A percentile compares a stretch with the other conserved stretches of the same genome.
Evolutionary conservation across 2,329 filamentous ascomycete genomes (phyloP).

Genomic region (Aspergillus aculeatinus): DNA sequence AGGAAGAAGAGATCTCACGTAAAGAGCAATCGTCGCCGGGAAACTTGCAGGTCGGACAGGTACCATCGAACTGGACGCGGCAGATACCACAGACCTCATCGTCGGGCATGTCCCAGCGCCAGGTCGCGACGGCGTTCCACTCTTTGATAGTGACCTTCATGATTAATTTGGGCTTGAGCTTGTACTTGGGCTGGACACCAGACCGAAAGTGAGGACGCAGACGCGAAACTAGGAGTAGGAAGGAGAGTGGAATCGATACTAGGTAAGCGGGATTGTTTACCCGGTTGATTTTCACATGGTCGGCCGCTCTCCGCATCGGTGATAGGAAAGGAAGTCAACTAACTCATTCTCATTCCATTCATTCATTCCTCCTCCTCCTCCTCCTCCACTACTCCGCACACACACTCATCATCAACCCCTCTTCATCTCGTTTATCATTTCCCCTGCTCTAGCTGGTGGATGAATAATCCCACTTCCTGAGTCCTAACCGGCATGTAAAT

Average conservation of each 20-base stretch:
- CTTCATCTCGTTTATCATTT: neutral
- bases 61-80: slow-evolving; percentile 95
- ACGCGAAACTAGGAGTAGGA: neutral
- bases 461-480: slow-evolving; percentile 8
- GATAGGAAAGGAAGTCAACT: slow-evolving; percentile 6
- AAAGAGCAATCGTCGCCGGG: slow-evolving; percentile 94
- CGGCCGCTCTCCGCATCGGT: slow-evolving; percentile 1
- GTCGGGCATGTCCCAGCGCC: slow-evolving; percentile 96
- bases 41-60: slow-evolving; percentile 96
- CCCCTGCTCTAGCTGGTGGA: neutral
- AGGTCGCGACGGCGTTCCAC: slow-evolving; percentile 93
- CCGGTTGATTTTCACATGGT: slow-evolving; percentile 6
- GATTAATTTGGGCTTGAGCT: slow-evolving; percentile 13
- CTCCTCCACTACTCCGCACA: neutral
- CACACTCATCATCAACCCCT: neutral
- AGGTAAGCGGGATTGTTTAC: neutral
- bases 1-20: slow-evolving; percentile 50
- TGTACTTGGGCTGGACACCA: no score
- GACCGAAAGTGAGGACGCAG: neutral
- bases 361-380: neutral
- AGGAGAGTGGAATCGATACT: neutral
- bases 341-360: neutral
- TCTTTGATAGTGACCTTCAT: slow-evolving; percentile 97
- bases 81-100: slow-evolving; percentile 99
- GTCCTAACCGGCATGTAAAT: slow-evolving; percentile 30